These are phyloP conservation scores for Starmera pachycereana DNA, from an alignment of 805 yeast genomes.

Conservation along the genomic window DNA sequence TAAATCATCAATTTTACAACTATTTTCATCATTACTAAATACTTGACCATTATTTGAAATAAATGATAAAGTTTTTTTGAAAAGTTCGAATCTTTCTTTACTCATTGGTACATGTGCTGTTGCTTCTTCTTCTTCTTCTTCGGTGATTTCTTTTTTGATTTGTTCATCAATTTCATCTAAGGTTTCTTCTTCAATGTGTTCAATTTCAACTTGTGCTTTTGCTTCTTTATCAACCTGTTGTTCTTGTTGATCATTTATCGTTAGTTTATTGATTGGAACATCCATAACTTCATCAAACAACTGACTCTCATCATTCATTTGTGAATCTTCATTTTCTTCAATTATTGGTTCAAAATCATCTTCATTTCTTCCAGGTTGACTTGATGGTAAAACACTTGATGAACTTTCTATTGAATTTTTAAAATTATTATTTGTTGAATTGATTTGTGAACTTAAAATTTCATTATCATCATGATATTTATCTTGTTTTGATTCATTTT, in stretches of 20 bases:
- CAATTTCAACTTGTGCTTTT: neutral
- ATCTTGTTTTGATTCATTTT: constrained; percentile 10
- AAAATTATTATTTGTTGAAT: neutral
- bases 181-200: neutral
- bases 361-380: constrained; percentile 8
- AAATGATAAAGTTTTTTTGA: constrained; percentile 2
- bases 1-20: constrained; percentile 19
- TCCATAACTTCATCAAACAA: neutral
- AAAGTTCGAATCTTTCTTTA: constrained; percentile 6
- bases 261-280: neutral
- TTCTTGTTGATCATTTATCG: neutral
- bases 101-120: constrained; percentile 6
- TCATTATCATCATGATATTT: constrained; percentile 17
- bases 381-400: constrained; percentile 3
- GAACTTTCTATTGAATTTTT: constrained; percentile 3
- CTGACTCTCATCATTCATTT: neutral
- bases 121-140: neutral
- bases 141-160: constrained; percentile 1
- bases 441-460: constrained; percentile 4
- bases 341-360: constrained; percentile 9
- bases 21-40: constrained; percentile 21
- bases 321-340: constrained; percentile 1
- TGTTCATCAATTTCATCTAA: neutral
- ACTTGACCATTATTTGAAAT: neutral
- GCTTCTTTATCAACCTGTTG: constrained; percentile 6